Percentiles rank a stretch among this genome's conserved stretches.
Conservation (phyloP, 768 basidiomycete genomes). For the Termitomyces bulborhizus region DNA sequence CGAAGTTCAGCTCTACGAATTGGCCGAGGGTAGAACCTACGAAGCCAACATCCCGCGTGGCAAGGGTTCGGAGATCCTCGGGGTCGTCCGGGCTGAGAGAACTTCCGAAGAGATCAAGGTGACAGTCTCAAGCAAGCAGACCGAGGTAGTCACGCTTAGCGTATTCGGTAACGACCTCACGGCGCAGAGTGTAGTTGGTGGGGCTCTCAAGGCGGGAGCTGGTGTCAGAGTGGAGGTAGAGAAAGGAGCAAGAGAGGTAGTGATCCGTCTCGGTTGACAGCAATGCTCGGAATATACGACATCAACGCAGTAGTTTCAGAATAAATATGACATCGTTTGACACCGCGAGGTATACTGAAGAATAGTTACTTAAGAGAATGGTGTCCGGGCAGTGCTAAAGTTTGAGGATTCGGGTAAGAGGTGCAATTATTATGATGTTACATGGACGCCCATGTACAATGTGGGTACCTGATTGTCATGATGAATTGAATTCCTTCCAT, state of each 20-base stretch:
- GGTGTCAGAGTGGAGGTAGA: slow-evolving; percentile 10
- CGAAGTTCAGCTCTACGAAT: slow-evolving; percentile 48
- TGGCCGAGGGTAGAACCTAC: slow-evolving; percentile 34
- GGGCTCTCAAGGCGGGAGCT: slow-evolving; percentile 5
- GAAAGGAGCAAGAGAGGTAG: slow-evolving; percentile 13
- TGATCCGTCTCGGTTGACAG: slow-evolving; percentile 11
- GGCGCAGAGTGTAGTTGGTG: slow-evolving; percentile 11
- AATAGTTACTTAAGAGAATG: background rate
- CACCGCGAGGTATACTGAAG: background rate
- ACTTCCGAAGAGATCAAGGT: slow-evolving; percentile 25
- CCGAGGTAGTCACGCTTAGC: slow-evolving; percentile 13
- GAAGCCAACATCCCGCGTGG: slow-evolving; percentile 37
- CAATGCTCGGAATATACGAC: background rate
- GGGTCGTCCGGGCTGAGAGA: slow-evolving; percentile 30
- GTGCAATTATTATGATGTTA: background rate
- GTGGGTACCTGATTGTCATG: slow-evolving; percentile 2
- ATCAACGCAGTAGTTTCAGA: background rate
- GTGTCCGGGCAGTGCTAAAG: background rate
- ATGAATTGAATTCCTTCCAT: slow-evolving; percentile 52
- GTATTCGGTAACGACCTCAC: slow-evolving; percentile 9
- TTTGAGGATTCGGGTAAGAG: background rate
- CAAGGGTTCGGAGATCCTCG: slow-evolving; percentile 34
- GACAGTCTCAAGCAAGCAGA: slow-evolving; percentile 13
- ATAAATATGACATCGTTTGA: background rate
- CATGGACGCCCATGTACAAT: background rate